These are phyloP conservation scores for Dissoconium aciculare DNA, from an alignment of 2,329 filamentous ascomycete genomes.

Conservation along the genomic window DNA sequence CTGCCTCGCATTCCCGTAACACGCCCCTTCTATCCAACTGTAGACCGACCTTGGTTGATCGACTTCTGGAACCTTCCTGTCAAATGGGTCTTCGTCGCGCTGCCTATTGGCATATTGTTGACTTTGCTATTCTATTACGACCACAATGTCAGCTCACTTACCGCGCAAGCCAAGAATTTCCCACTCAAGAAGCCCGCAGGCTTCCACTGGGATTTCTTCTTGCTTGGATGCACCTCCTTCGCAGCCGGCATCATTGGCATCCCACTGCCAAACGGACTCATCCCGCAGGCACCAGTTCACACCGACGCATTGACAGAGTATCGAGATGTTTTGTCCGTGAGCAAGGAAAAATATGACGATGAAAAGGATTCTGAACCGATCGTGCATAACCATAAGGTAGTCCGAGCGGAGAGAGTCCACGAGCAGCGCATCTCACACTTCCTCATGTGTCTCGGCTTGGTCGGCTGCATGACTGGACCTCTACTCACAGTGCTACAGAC, in stretches of 20 bases:
- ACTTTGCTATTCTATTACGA: slow-evolving; percentile 44
- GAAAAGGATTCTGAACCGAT: slow-evolving; percentile 20
- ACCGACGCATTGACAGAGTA: slow-evolving; percentile 37
- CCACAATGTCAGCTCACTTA: slow-evolving; percentile 41
- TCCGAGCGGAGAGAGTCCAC: slow-evolving; percentile 35
- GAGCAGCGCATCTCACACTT: slow-evolving; percentile 44
- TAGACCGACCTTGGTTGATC: slow-evolving; percentile 34
- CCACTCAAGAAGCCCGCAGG: slow-evolving; percentile 43
- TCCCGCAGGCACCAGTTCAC: slow-evolving; percentile 46
- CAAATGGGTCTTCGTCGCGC: slow-evolving; percentile 39
- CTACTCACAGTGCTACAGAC: slow-evolving; percentile 39
- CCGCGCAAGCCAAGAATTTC: slow-evolving; percentile 41
- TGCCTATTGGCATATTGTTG: slow-evolving; percentile 39
- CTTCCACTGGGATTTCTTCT: slow-evolving; percentile 48
- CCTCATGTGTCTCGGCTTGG: slow-evolving; percentile 38
- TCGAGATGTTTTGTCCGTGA: slow-evolving; percentile 28
- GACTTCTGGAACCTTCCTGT: slow-evolving; percentile 39
- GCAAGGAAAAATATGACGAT: slow-evolving; percentile 31
- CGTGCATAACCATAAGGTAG: slow-evolving; percentile 31
- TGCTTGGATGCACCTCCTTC: slow-evolving; percentile 42
- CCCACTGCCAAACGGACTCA: slow-evolving; percentile 43
- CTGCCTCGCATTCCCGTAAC: slow-evolving; percentile 30
- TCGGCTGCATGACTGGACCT: slow-evolving; percentile 44
- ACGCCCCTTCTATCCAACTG: slow-evolving; percentile 34
- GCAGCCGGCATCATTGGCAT: slow-evolving; percentile 41